Base-by-base conservation (phyloP, 192 early-diverging fungal species). In the Spinellus fusiger region DNA sequence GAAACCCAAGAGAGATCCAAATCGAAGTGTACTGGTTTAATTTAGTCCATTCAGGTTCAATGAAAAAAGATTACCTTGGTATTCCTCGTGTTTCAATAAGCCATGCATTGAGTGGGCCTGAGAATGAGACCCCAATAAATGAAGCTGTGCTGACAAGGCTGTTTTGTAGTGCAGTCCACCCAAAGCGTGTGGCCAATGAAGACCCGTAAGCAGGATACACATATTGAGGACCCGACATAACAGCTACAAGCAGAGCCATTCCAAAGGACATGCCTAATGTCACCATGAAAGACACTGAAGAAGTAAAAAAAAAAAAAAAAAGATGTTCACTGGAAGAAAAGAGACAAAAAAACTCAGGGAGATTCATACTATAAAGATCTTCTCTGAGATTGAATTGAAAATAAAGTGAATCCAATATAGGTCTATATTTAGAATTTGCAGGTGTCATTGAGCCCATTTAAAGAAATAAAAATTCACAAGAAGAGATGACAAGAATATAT, bases 171-270 rank as follows among this genome's bases (percentile, higher is more conserved):
- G 59, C 59, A 25, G 66, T 37, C 66, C 66, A 68, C 1, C 56
- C 34, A 37, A 68, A 68, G 26, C 59, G 52, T 20, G 48, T 47
- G 26, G 59, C 46, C 6, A 68, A 37, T 10, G 59, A 13, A 20
- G 59, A 55, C 15, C 66, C 66, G 22, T 61, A 68, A 9, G 66
- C 47, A 16, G 66, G 66, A 28, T 61, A 68, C 37, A 68, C 54
- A 23, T 68, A 68, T 38, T 68, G 66, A 26, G 66, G 59, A 13
- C 66, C 66, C 26, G 66, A 68, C n/a, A 68, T 53, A 56, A 61
- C 56, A 40, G 66, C 66, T 4, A 68, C 66, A 35, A 68, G 16
- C 6, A 68, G 53, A 44, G 66, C 58, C 6, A 48, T 49, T 13
- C 48, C 38, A 54, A 61, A 68, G 5, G 66, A 56, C 18, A 61